Conservation (phyloP, 768 basidiomycete genomes). For the Mycena pura region DNA sequence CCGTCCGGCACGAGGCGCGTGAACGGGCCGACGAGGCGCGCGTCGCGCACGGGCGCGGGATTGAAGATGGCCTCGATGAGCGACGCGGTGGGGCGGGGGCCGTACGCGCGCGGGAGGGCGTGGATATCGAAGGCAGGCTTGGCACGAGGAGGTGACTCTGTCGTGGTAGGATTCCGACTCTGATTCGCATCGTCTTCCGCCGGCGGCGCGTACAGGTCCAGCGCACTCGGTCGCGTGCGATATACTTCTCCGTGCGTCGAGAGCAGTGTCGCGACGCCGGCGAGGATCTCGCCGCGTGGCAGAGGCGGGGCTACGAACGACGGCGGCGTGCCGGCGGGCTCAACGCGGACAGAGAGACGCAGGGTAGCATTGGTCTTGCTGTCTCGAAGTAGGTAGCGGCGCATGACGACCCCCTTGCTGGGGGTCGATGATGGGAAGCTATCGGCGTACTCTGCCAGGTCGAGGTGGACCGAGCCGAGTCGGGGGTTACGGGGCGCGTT, state of each 20-base stretch:
- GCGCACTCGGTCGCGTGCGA: conserved; percentile 55
- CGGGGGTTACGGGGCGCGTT: conserved; percentile 62
- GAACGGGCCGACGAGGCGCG: conserved; percentile 48
- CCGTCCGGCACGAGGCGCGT: conserved; percentile 39
- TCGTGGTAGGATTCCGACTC: too few species aligned
- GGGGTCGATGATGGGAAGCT: neutral
- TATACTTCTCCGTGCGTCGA: conserved; percentile 48
- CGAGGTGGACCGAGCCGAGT: conserved; percentile 70
- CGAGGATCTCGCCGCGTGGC: conserved; percentile 75
- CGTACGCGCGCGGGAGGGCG: conserved; percentile 59
- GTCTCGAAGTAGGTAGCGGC: conserved; percentile 71
- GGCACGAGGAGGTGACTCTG: too few species aligned
- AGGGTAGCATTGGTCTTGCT: conserved; percentile 84
- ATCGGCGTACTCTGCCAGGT: conserved; percentile 77
- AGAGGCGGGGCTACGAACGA: conserved; percentile 69
- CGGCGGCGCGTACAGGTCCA: conserved; percentile 48
- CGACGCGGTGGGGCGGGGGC: conserved; percentile 70
- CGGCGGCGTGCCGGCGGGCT: conserved; percentile 27
- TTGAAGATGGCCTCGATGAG: conserved; percentile 86
- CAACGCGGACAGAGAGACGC: conserved; percentile 67
- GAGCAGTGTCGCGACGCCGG: conserved; percentile 68
- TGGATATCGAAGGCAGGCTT: conserved; percentile 42
- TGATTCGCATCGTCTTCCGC: conserved; percentile 6
- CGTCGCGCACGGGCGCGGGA: conserved; percentile 58
- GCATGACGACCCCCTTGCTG: conserved; percentile 57